Evolutionary conservation across 1,139 yeast species (phyloP), one percentile per base, ranked within the genome.

Genomic region (Kurtzmaniella quercitrusa): DNA sequence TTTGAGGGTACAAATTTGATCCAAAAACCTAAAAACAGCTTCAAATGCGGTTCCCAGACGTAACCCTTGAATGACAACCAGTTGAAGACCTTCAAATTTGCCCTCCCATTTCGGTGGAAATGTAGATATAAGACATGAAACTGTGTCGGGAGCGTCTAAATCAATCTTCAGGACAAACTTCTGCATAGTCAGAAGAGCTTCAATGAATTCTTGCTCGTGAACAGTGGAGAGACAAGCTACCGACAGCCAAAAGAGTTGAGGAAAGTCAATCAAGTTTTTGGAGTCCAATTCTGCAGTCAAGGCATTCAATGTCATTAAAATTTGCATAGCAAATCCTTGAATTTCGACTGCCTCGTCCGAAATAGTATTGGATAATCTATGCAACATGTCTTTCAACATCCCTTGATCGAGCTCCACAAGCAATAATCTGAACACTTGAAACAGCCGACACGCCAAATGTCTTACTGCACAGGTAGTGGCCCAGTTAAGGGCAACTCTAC

Each of bases 71-170:
- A 88, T 69, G 0, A 91, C 81, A 25, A 85, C 75, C 43, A 78
- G 82, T 54, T 90, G 96, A 10, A 94, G 67, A 0, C 98, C 98
- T 55, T 85, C 93, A 60, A 91, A 93, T 44, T 82, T 77, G 1
- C 97, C 96, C 57, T 89, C 96, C 98, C 98, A 94, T 50, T 87
- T 85, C 0, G 95, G 84, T 0, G 99, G 99, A 59, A 91, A 93
- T 0, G 94, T 85, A 0, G 94, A 79, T 17, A 88, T 78, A 46
- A 91, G 70, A 60, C 95, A 84, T 17, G 85, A 79, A 2, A 90
- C 93, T 0, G 95, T 89, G 46, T 88, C 96, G 0, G 84, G 85
- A 0, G 95, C 82, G 53, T 86, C 91, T 46, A 90, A 66, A 57
- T 90, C 96, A 56, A 93, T 86, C 59, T 91, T 91, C 11, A 91